Base-by-base conservation (phyloP, 2,329 filamentous ascomycete species). In the Aphanocladium album region DNA sequence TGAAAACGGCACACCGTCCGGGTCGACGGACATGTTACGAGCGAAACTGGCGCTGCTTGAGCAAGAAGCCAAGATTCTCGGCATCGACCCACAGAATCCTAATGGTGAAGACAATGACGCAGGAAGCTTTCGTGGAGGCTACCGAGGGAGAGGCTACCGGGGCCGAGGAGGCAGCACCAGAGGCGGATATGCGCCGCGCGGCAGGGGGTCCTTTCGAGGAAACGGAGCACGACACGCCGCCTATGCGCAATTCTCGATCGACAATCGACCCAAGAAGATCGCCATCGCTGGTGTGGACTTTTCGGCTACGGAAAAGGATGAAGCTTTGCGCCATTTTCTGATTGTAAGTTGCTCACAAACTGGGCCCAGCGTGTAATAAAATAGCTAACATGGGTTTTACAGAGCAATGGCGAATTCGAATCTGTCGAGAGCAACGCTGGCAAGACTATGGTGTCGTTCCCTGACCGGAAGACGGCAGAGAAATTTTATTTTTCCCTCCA, bases 191-290 rank as follows among this genome's bases (percentile, higher is more conserved):
- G 49, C 39, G 11, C 53, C 59, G 3, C 71, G 69, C 8, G 67
- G 67, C 2, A 73, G 78, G 47, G 77, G 77, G 9, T 71, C 75
- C 21, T 73, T 74, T 53, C 69, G 75, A 57, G 72, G 79, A 53
- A 77, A 67, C 62, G 76, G 77, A 49, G 80, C 80, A 35, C 77
- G 80, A 63, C 80, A 82, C 51, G 80, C 81, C 2, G 81, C 80
- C 1, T 86, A 86, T 66, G 83, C 80, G 4, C 80, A 81, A 35
- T 89, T 87, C 65, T 87, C 88, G 19, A 79, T 95, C 23, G 90
- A 95, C 68, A 92, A 93, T 70, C 80, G 90, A 49, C 87, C 90
- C 0, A 89, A 83, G 70, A 86, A 81, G 63, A 77, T 95, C 11
- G 80, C 83, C 6, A 74, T 93, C 25, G 79, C 80, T 8, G 88